Evolutionary conservation across 202 grass and related monocot species (phyloP), one percentile per base, ranked within the genome.

Genomic region (Setaria italica): DNA sequence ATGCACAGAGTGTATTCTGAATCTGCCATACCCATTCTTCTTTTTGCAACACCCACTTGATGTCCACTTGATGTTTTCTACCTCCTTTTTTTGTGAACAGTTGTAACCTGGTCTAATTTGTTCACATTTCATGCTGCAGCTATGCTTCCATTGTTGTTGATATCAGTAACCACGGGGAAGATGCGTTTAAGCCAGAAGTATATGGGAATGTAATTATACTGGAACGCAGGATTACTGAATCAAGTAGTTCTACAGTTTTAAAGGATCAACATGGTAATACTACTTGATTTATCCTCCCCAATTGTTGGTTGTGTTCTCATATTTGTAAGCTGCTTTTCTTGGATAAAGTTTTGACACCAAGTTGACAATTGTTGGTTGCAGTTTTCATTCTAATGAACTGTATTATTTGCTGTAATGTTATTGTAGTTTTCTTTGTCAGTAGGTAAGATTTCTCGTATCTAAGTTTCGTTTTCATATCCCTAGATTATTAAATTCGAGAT

Each of bases 211-310:
- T 81, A 59, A 90, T 98, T 55, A 95, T 83, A 54, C 83, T 98
- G 64, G 95, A 98, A 81, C 95, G 93, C 51, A 90, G 93, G 84
- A 98, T 98, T 72, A 95, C 82, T 7, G 93, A 94, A 39, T 88
- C 95, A 75, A 74, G 81, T 62, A 88, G 88, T 58, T 89, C 93
- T 83, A 93, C 78, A 43, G 39, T 89, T 82, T 88, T 95, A 79
- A 98, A 95, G 68, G 95, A 94, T 67, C 83, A 83, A 57, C 84
- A 94, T 86, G 95, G 95, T 95, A 89, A 80, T 37, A 63, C 34
- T 45, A 46, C 65, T 33, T 83, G 67, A 68, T 74, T 72, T 79
- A 50, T 82, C 67, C 43, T 87, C 29, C 15, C 2, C 4, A 53
- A 58, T 62, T 74, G 7, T 30, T 59, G 12, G 50, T 56, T 42